Percentiles rank a stretch among this genome's conserved stretches.
phyloP scores from a whole-genome alignment of 495 filamentous ascomycete species.

The Chaetomium cochliodes region DNA sequence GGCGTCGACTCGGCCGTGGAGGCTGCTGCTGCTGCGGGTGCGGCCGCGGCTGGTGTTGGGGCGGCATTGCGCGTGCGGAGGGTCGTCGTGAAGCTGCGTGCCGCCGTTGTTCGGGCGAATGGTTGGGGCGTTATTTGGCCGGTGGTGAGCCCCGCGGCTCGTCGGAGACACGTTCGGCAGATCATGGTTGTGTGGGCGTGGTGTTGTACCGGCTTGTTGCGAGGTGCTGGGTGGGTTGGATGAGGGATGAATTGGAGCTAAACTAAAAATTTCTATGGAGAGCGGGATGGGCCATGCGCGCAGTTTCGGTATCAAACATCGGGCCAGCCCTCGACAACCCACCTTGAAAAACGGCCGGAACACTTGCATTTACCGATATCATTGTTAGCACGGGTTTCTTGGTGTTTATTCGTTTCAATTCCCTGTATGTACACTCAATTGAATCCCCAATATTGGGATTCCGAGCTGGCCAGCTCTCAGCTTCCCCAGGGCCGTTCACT shows the following conservation, averaged over 20 bases:
- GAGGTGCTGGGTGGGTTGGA: constrained; percentile 1
- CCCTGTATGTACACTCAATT: constrained; percentile 21
- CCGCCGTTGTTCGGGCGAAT: constrained; percentile 5
- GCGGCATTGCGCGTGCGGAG: constrained; percentile 32
- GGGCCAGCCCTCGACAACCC: not conserved
- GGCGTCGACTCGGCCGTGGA: constrained; percentile 14
- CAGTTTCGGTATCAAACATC: constrained; percentile 27
- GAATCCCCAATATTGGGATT: constrained; percentile 11
- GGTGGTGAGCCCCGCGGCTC: constrained; percentile 31
- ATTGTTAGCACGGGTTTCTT: not conserved
- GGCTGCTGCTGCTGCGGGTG: constrained; percentile 16
- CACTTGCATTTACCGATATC: not conserved
- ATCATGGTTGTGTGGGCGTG: constrained; percentile 41
- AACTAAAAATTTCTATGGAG: constrained; percentile 48
- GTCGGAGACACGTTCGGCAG: constrained; percentile 47
- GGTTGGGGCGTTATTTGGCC: constrained; percentile 20
- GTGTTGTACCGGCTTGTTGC: constrained; percentile 13
- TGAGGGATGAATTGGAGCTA: constrained; percentile 25
- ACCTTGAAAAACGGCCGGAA: not conserved
- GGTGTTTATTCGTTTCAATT: constrained; percentile 19
- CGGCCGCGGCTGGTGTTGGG: constrained; percentile 28
- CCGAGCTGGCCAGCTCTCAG: not conserved
- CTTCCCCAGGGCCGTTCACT: not conserved
- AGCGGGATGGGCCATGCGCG: constrained; percentile 23
- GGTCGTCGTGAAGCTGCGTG: constrained; percentile 36